phyloP scores from a whole-genome alignment of 2,329 filamentous ascomycete species.

The Penicillium sp. region DNA sequence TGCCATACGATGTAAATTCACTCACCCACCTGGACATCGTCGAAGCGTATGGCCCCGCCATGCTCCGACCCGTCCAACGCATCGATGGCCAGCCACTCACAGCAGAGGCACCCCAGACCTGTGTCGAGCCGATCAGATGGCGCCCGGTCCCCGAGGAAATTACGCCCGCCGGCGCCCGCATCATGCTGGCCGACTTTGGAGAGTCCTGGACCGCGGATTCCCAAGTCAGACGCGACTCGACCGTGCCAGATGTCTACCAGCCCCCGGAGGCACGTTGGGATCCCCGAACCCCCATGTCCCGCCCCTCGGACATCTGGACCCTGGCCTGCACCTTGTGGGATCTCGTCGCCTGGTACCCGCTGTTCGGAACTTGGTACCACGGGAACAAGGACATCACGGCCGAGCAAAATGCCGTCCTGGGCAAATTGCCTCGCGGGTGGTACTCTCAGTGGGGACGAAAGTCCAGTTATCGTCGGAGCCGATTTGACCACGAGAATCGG shows the following conservation, averaged over 20 bases:
- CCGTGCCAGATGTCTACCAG: slow-evolving; percentile 15
- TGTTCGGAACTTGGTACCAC: slow-evolving; percentile 22
- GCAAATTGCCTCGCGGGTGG: slow-evolving; percentile 21
- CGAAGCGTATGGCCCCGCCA: slow-evolving; percentile 17
- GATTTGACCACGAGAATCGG: not conserved
- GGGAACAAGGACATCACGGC: slow-evolving; percentile 21
- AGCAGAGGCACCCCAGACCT: slow-evolving; percentile 15
- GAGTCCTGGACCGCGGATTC: slow-evolving; percentile 12
- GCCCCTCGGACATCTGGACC: slow-evolving; percentile 35
- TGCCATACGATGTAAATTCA: slow-evolving; percentile 13
- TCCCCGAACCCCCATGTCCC: slow-evolving; percentile 25
- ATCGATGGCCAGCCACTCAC: slow-evolving; percentile 18
- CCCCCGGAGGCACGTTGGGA: slow-evolving; percentile 35
- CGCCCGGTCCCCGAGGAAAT: slow-evolving; percentile 20
- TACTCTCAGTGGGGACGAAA: slow-evolving; percentile 19
- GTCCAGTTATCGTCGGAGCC: not conserved
- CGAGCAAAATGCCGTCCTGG: slow-evolving; percentile 24
- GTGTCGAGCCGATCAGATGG: slow-evolving; percentile 14
- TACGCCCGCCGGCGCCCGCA: slow-evolving; percentile 17
- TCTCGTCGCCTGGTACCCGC: slow-evolving; percentile 22
- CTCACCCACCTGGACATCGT: slow-evolving; percentile 18
- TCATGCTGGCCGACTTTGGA: slow-evolving; percentile 26
- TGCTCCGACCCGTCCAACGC: slow-evolving; percentile 15
- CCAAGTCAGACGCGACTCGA: slow-evolving; percentile 6
- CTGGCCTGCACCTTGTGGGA: slow-evolving; percentile 33